Base-by-base conservation (phyloP, 305 asterid species). In the Euphrasia arctica region DNA sequence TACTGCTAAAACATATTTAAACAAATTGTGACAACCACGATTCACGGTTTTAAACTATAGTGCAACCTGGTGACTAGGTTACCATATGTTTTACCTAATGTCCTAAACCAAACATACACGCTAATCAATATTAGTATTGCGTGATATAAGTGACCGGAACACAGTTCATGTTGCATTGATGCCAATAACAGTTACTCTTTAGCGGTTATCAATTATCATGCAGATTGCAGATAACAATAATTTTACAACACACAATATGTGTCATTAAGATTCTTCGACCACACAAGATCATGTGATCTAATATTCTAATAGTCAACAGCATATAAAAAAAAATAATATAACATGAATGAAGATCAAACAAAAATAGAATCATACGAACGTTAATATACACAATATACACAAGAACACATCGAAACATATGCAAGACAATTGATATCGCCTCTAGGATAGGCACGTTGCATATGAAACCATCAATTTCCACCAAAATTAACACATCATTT, bases 51-150 rank as follows among this genome's bases (percentile, higher is more conserved):
- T 14, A 36, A 42, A 36, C 6, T 4, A 27, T 39, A 27, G 2
- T 42, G n/a, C 11, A 49, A 70, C 15, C 41, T 57, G 63, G 62
- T 57, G 28, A 25, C 27, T 7, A 47, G 15, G n/a, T 4, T 41
- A 47, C 50, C 62, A 18, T 49, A 27, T n/a, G 28, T 50, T 60
- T 18, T 45, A 18, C 56, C 54, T 57, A 59, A 29, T 25, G 58
- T 67, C 50, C 47, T 32, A 54, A 32, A 60, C 41, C 60, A 62
- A 57, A 25, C 31, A 6, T 22, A 56, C 31, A 8, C 45, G 55
- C 11, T 6, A 9, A 32, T 7, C 8, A 22, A 22, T 13, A 25
- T 48, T 4, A 4, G 22, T 18, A 18, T 18, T 18, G 22, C 49
- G 15, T 47, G 27, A 12, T 61, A 57, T 5, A 11, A 28, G 42